Percentiles rank a stretch among this genome's conserved stretches.
Conservation (phyloP, 805 yeast species). For the Yamadazyma phyllophila region DNA sequence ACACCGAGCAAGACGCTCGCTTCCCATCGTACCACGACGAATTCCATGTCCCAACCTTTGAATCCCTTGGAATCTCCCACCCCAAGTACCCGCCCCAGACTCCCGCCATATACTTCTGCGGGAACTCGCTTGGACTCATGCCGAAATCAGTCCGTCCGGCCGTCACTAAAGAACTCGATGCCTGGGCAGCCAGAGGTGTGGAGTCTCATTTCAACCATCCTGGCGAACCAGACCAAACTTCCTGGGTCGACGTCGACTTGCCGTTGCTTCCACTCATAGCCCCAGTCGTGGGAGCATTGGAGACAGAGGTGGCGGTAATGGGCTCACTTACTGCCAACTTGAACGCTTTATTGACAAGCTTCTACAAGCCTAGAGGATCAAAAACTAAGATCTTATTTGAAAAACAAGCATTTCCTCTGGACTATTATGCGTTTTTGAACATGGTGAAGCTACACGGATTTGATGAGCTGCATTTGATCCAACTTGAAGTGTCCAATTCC, state of each 20-base stretch:
- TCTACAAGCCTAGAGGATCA: slow-evolving; percentile 63
- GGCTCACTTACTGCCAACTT: slow-evolving; percentile 81
- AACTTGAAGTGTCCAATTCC: slow-evolving; percentile 58
- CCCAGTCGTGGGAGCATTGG: slow-evolving; percentile 70
- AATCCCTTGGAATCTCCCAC: slow-evolving; percentile 50
- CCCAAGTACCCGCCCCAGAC: slow-evolving; percentile 12
- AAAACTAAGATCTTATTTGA: slow-evolving; percentile 78
- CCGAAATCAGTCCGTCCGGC: slow-evolving; percentile 62
- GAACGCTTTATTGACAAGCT: slow-evolving; percentile 69
- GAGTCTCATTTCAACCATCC: slow-evolving; percentile 81
- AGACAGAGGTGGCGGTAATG: slow-evolving; percentile 82
- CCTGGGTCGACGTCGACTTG: slow-evolving; percentile 84
- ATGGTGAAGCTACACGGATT: slow-evolving; percentile 62
- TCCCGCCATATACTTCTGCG: slow-evolving; percentile 67
- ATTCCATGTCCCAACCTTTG: slow-evolving; percentile 67
- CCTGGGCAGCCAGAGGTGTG: slow-evolving; percentile 81
- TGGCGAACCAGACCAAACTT: slow-evolving; percentile 41
- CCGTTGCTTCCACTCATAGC: slow-evolving; percentile 71
- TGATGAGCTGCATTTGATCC: slow-evolving; percentile 57
- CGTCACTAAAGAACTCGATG: slow-evolving; percentile 65
- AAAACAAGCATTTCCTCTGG: slow-evolving; percentile 88
- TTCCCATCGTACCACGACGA: slow-evolving; percentile 37
- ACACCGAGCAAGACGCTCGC: slow-evolving; percentile 6
- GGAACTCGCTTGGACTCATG: slow-evolving; percentile 92
- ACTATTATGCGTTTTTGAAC: slow-evolving; percentile 79